These are phyloP conservation scores for Trichosporon sp. DNA, from an alignment of 1,284 basidiomycete genomes.

Conservation along the genomic window DNA sequence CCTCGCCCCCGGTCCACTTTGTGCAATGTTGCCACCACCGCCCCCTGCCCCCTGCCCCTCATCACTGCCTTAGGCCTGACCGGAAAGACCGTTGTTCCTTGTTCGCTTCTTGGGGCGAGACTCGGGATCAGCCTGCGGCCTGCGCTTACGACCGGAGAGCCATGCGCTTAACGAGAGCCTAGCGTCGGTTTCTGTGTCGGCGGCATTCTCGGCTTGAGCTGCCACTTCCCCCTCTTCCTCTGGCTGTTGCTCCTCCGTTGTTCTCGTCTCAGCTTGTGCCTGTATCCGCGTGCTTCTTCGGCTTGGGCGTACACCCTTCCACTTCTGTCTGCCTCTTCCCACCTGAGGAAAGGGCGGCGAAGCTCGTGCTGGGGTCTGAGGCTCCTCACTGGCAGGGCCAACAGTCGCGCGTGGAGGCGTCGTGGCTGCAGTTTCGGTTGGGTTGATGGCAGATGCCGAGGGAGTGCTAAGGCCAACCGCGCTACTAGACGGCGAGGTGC, in stretches of 20 bases:
- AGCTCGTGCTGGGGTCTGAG: not conserved
- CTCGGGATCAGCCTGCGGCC: not conserved
- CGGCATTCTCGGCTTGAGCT: not conserved
- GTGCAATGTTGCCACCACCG: not conserved
- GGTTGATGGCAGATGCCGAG: not conserved
- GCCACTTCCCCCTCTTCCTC: not conserved
- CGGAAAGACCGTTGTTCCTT: not conserved
- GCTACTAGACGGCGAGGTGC: not conserved
- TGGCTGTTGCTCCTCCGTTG: not conserved
- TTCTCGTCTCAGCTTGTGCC: not conserved
- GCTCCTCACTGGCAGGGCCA: too few relatives aligned
- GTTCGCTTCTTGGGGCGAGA: not conserved
- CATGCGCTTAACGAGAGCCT: not conserved
- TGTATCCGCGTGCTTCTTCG: slow-evolving; percentile 11
- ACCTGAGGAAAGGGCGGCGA: not conserved
- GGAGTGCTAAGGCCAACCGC: not conserved
- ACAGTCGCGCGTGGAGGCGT: not conserved
- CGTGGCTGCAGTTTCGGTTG: not conserved
- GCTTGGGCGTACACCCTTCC: not conserved
- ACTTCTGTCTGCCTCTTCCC: not conserved
- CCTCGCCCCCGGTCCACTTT: not conserved
- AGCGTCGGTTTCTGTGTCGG: not conserved
- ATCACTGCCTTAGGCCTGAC: not conserved
- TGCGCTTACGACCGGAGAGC: slow-evolving; percentile 6
- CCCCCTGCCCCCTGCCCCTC: not conserved